Base-by-base conservation (phyloP, 495 filamentous ascomycete genomes). In the Talaromyces ruber region DNA sequence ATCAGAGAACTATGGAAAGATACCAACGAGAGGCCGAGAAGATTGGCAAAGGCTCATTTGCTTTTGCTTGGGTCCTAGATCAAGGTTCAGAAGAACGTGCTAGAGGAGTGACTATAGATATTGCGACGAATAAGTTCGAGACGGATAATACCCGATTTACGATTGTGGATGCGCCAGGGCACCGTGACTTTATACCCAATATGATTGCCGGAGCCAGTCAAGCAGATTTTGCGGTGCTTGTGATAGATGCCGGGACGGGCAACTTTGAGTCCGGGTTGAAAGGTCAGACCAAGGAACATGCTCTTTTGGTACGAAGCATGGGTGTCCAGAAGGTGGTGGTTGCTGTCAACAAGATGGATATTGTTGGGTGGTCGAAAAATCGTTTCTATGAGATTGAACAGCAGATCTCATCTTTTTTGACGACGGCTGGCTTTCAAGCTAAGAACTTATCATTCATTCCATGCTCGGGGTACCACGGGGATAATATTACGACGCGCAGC, bases 131-230 rank as follows among this genome's bases (percentile, higher is more conserved):
- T 74, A 85, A 90, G 63, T 98, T 98, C 70, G 89, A 93, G 71
- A 98, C 94, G 0, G 85, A 88, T 4, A 87, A 79, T 16, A 92
- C 91, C 0, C 81, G 80, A 16, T 98, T 97, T 70, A 98, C 93
- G 8, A 98, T 98, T 54, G 81, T 98, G 3, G 94, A 98, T 73
- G 91, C 94, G 1, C 94, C 94, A 2, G 94, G 94, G 0, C 94
- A 98, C 73, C 81, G 85, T 65, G 95, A 98, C 67, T 98, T 98
- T 70, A 90, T 98, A 45, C 94, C 94, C 2, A 98, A 97, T 72
- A 98, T 98, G 94, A 97, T 98, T 68, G 95, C 93, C 3, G 94
- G 94, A 0, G 92, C 93, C 25, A 91, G 88, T 45, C 93, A 97
- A 72, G 94, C 94, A 2, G 95, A 98, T 72, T 97, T 98, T 70